Conservation (phyloP, 768 basidiomycete genomes). For the Austroboletus festivus region DNA sequence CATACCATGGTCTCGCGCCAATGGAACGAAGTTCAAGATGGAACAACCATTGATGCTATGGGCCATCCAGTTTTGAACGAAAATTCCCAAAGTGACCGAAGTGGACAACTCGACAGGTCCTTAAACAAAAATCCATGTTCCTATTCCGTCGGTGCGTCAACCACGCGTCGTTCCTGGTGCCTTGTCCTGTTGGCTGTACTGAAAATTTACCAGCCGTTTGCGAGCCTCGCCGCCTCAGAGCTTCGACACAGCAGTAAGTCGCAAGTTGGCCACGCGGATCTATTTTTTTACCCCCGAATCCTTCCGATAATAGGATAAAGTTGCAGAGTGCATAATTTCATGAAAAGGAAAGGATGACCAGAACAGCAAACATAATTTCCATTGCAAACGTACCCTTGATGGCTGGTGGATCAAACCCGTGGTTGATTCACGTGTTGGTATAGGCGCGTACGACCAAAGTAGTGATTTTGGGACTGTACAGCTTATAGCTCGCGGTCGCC, state of each 20-base stretch:
- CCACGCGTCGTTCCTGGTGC: conserved; percentile 19
- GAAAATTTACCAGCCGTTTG: conserved; percentile 6
- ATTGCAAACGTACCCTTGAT: neutral
- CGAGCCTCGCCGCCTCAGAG: neutral
- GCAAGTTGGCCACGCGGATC: conserved; percentile 13
- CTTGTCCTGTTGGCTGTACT: conserved; percentile 17
- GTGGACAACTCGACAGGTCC: neutral
- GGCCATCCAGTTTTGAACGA: too few species aligned
- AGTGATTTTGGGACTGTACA: too few species aligned
- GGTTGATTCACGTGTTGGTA: neutral
- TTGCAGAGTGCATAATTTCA: neutral
- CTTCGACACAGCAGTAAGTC: conserved; percentile 1
- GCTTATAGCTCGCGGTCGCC: conserved; percentile 4
- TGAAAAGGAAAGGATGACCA: neutral
- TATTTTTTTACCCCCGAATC: neutral
- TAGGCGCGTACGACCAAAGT: neutral
- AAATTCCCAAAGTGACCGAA: neutral
- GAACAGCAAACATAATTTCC: neutral
- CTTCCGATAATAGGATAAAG: neutral
- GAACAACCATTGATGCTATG: too few species aligned
- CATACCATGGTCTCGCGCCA: neutral
- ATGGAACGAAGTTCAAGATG: neutral
- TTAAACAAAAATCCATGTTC: neutral
- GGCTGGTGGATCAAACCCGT: conserved; percentile 1
- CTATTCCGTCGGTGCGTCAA: conserved; percentile 5